Evolutionary conservation across 306 rosid genomes (phyloP).

Genomic region (Quercus wislizeni): DNA sequence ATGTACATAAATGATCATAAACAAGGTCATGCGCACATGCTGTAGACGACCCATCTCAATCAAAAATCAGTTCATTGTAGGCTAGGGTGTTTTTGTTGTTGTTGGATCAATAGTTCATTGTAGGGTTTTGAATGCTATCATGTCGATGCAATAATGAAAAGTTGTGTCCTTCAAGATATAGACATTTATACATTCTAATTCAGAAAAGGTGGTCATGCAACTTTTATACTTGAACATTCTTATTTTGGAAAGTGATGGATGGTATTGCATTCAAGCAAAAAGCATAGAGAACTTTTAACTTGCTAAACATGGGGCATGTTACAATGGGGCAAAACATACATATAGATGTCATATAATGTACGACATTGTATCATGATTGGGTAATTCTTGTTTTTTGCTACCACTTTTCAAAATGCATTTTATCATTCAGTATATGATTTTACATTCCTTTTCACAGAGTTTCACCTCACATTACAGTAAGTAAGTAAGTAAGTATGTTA

Average conservation of each 20-base stretch:
- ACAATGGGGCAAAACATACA: conserved; percentile 1
- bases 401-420: not conserved
- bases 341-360: not conserved
- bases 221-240: not conserved
- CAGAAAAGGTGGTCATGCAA: not conserved
- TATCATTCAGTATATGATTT: not conserved
- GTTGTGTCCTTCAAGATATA: conserved; percentile 1
- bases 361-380: not conserved
- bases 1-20: not conserved
- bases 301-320: conserved; percentile 10
- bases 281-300: not conserved
- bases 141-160: conserved; percentile 1
- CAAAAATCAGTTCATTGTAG: not conserved
- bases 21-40: conserved; percentile 1
- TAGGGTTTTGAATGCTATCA: conserved; percentile 3
- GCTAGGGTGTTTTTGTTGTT: not conserved
- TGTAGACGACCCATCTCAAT: not conserved
- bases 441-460: not conserved
- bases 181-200: not conserved
- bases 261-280: not conserved
- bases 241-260: conserved; percentile 12
- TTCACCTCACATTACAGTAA: too few species aligned
- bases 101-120: not conserved
- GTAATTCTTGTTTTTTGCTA: not conserved
- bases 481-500: too few species aligned